Conservation (phyloP, 179 eudicot species). For the Dionaea muscipula region DNA sequence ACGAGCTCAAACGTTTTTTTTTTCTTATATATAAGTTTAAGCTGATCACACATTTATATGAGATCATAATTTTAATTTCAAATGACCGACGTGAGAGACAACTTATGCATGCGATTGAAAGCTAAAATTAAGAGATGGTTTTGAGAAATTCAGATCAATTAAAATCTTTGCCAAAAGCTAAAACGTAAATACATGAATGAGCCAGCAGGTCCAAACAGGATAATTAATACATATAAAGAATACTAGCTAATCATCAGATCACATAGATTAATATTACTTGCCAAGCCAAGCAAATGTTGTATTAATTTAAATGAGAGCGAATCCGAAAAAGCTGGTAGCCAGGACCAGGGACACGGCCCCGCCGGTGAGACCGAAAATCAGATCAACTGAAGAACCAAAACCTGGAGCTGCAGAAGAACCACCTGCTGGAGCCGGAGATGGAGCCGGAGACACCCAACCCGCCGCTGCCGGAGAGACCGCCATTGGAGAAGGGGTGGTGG, state of each 20-base stretch:
- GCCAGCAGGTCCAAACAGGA: neutral
- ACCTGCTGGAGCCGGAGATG: conserved; percentile 4
- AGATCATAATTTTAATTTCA: too few species aligned
- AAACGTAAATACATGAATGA: too few species aligned
- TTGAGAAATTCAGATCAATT: too few species aligned
- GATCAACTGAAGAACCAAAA: neutral
- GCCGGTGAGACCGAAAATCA: conserved; percentile 10
- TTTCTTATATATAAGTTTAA: too few species aligned
- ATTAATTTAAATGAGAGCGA: neutral
- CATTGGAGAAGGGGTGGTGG: neutral
- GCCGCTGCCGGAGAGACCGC: neutral
- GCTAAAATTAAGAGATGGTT: too few species aligned
- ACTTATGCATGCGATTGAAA: too few species aligned
- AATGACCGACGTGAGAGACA: too few species aligned
- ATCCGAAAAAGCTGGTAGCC: conserved; percentile 7
- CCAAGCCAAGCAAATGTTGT: neutral
- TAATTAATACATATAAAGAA: neutral
- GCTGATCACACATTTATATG: too few species aligned
- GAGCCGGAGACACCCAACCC: neutral
- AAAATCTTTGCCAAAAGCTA: too few species aligned
- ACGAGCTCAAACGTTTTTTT: too few species aligned
- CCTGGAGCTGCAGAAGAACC: neutral
- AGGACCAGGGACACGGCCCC: conserved; percentile 12
- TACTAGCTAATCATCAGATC: neutral
- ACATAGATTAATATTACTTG: neutral